phyloP scores from a whole-genome alignment of 495 filamentous ascomycete species.

The Aspergillus egyptiacus region DNA sequence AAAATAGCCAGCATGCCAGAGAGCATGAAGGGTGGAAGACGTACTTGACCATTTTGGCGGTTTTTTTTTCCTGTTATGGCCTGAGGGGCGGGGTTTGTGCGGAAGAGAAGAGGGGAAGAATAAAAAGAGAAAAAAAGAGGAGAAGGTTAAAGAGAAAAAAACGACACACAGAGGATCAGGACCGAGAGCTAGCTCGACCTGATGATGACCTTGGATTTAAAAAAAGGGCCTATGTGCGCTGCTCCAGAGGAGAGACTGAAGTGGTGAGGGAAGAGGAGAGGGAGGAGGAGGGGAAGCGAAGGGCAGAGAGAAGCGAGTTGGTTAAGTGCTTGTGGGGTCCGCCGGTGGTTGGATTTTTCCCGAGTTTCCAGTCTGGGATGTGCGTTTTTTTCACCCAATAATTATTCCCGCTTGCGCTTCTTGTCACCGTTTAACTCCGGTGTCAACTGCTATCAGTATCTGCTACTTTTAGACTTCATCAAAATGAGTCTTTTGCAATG shows the following conservation, averaged over 20 bases:
- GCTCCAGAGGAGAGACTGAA: conserved; percentile 34
- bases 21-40: conserved; percentile 36
- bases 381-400: conserved; percentile 23
- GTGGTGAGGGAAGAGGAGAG: conserved; percentile 22
- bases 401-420: conserved; percentile 22
- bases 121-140: conserved; percentile 21
- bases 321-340: conserved; percentile 13
- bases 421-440: conserved; percentile 16
- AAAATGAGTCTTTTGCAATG: not conserved
- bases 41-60: conserved; percentile 99
- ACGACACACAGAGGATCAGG: conserved; percentile 42
- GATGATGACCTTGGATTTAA: conserved; percentile 24
- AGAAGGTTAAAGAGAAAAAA: too few species aligned
- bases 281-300: conserved; percentile 14
- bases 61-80: conserved; percentile 51
- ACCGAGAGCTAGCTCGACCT: conserved; percentile 48
- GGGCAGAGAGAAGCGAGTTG: conserved; percentile 34
- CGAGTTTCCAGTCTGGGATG: conserved; percentile 30
- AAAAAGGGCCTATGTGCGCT: conserved; percentile 41
- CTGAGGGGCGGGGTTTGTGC: conserved; percentile 37
- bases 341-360: conserved; percentile 21
- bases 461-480: not conserved
- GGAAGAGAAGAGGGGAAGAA: conserved; percentile 11
- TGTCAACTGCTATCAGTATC: not conserved
- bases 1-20: not conserved